Evolutionary conservation across 805 yeast species (phyloP).

Genomic region (Candida palmyrensis): DNA sequence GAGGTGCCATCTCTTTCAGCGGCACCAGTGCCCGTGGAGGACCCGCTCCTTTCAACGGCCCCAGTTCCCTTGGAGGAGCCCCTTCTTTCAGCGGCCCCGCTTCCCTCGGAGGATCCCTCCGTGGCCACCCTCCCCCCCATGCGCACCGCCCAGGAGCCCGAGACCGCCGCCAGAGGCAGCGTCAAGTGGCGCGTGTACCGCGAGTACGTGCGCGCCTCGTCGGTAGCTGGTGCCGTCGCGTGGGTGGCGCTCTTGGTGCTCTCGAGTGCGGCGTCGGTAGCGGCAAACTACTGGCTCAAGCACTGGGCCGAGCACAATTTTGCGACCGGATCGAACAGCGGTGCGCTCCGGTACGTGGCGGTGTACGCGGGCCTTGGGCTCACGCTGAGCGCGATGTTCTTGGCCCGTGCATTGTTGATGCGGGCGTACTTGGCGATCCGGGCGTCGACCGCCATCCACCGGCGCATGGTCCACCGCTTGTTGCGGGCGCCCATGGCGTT

Average conservation of each 20-base stretch:
- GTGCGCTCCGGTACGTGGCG: slow-evolving; percentile 43
- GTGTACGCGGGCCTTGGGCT: slow-evolving; percentile 55
- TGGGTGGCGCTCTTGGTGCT: slow-evolving; percentile 27
- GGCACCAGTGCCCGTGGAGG: background rate
- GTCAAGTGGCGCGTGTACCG: slow-evolving; percentile 51
- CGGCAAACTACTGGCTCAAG: slow-evolving; percentile 60
- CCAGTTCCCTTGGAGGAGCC: background rate
- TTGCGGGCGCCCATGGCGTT: slow-evolving; percentile 59
- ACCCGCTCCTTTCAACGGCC: background rate
- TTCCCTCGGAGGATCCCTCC: slow-evolving; percentile 2
- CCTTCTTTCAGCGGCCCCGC: slow-evolving; percentile 1
- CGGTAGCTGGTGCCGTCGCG: slow-evolving; percentile 41
- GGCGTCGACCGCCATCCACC: slow-evolving; percentile 53
- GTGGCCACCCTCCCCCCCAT: slow-evolving; percentile 5
- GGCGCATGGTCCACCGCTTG: slow-evolving; percentile 50
- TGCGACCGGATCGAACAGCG: slow-evolving; percentile 33
- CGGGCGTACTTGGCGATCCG: slow-evolving; percentile 50
- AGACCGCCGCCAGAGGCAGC: slow-evolving; percentile 54
- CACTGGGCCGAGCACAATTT: slow-evolving; percentile 59
- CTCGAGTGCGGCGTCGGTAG: slow-evolving; percentile 27
- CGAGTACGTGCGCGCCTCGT: slow-evolving; percentile 58
- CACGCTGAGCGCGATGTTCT: slow-evolving; percentile 43
- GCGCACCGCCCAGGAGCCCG: slow-evolving; percentile 27
- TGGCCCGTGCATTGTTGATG: slow-evolving; percentile 42
- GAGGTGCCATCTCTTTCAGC: background rate